A percentile compares a stretch with the other conserved stretches of the same genome.
Evolutionary conservation across 371 early-diverging fungal genomes (phyloP).

Genomic region (Mortierella sp.): DNA sequence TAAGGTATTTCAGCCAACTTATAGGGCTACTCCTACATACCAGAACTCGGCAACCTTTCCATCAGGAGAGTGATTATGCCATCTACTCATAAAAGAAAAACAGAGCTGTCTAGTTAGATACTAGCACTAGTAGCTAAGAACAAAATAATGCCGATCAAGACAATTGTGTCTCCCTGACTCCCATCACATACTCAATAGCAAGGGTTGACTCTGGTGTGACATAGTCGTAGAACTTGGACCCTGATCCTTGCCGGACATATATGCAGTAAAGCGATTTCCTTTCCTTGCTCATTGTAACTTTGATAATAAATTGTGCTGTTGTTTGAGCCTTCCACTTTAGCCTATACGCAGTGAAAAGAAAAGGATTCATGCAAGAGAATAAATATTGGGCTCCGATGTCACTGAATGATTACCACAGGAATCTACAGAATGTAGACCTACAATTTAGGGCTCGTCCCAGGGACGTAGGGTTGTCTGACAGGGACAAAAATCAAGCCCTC

Average conservation of each 20-base stretch:
- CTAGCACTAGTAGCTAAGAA: not conserved
- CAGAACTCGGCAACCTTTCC: conserved; percentile 71
- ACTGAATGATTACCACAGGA: not conserved
- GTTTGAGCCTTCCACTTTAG: conserved; percentile 95
- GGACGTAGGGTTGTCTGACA: conserved; percentile 74
- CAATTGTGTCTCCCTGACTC: no score
- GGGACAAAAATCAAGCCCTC: conserved; percentile 95
- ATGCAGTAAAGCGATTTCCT: conserved; percentile 73
- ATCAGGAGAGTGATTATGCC: conserved; percentile 73
- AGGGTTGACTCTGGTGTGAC: conserved; percentile 70
- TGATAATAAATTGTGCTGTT: conserved; percentile 85
- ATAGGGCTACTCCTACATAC: conserved; percentile 25
- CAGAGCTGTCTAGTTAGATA: not conserved
- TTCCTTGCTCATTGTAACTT: conserved; percentile 67
- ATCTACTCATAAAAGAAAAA: conserved; percentile 55
- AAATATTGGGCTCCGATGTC: not conserved
- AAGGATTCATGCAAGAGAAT: no score
- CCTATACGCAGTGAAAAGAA: conserved; percentile 51
- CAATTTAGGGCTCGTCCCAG: conserved; percentile 74
- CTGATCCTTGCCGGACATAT: conserved; percentile 64
- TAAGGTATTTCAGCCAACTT: not conserved
- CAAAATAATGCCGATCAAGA: not conserved
- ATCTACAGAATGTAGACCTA: conserved; percentile 35
- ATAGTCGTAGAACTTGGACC: conserved; percentile 70
- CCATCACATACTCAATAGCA: conserved; percentile 64